Evolutionary conservation across 352 stramenopile genomes (phyloP), one percentile per base, ranked within the genome.

Genomic region (Globisporangium polare): DNA sequence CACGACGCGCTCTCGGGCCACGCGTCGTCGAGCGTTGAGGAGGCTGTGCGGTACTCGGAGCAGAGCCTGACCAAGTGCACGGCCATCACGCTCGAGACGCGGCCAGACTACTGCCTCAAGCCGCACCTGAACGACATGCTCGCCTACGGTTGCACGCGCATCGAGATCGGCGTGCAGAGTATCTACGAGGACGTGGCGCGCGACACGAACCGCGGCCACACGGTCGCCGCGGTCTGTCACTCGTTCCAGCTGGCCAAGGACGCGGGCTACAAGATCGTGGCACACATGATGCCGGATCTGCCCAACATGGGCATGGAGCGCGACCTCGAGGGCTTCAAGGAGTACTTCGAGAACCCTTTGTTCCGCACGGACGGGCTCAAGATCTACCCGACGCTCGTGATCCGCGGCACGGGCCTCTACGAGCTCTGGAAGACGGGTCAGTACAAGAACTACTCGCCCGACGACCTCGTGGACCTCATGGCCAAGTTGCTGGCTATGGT

Each of bases 281-380:
- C 89, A 12, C 96, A 99, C 74, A 97, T 99, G 89, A 99, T 99
- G 96, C 96, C 96, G 0, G 96, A 99, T 72, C 69, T 99, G 53
- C 96, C 96, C 8, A 98, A 98, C 77, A 98, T 97, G 82, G 96
- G 81, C n/a, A 95, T 97, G 70, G 96, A 99, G 67, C 78, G 96
- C 7, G 96, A 99, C 73, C 73, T 98, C 24, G 78, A 94, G 45
- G 95, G 96, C n/a, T 98, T 98, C 73, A 77, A 80, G 41, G 96
- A 99, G 74, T 98, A 97, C 71, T 98, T 99, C 83, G 94, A 98
- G 68, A 98, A 98, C 75, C 94, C 95, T 1, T 47, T 73, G 0
- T 99, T 98, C 72, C 89, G 96, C 8, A 94, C 92, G 18, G 96
- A 99, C 73, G 96, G 96, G 0, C 78, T 99, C 60, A 99, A 99